Conservation (phyloP, 257 asterid species). For the Solanum bulbocastanum region DNA sequence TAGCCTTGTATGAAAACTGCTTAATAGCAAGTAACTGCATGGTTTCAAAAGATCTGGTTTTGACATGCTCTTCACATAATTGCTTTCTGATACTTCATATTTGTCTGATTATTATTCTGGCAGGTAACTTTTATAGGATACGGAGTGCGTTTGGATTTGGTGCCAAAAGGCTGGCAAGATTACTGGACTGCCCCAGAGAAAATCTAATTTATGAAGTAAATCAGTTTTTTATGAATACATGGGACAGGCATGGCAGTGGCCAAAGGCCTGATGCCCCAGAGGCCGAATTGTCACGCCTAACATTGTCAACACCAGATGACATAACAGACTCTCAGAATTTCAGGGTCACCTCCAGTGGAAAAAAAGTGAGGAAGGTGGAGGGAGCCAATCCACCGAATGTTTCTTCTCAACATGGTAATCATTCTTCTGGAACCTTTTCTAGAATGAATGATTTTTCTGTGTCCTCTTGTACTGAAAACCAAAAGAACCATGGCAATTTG, state of each 20-base stretch:
- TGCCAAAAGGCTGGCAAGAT: constrained; percentile 70
- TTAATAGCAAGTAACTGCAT: neutral
- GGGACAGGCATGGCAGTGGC: constrained; percentile 91
- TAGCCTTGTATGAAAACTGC: neutral
- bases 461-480: constrained; percentile 35
- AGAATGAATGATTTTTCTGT: constrained; percentile 21
- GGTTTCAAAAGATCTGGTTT: neutral
- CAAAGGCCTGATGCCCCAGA: constrained; percentile 84
- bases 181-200: constrained; percentile 66
- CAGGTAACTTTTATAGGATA: constrained; percentile 85
- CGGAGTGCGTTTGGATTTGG: constrained; percentile 96
- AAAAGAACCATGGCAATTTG: constrained; percentile 29
- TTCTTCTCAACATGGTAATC: constrained; percentile 29
- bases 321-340: constrained; percentile 28
- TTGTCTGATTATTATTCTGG: constrained; percentile 1
- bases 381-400: constrained; percentile 18
- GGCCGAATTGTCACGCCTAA: constrained; percentile 25
- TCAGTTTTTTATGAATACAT: constrained; percentile 82
- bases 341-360: constrained; percentile 16
- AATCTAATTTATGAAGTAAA: constrained; percentile 49
- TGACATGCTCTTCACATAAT: neutral
- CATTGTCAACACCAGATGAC: constrained; percentile 35
- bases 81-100: neutral
- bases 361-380: constrained; percentile 30
- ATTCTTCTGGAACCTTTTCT: constrained; percentile 28